Evolutionary conservation across 345 rosid genomes (phyloP).

Genomic region (Arabis hirsuta): DNA sequence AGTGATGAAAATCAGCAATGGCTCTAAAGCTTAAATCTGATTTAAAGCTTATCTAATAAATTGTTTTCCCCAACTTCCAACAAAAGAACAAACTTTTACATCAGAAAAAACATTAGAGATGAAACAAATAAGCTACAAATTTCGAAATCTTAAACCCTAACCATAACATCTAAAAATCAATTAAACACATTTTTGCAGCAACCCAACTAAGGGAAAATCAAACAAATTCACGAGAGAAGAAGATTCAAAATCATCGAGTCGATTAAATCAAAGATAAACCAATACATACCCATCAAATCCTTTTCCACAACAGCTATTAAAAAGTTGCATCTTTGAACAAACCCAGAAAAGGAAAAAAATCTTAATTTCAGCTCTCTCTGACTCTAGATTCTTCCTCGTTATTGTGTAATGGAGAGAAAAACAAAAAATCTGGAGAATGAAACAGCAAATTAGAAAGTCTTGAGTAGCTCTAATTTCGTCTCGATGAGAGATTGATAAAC

Average conservation of each 20-base stretch:
- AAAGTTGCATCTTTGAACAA: conserved; percentile 62
- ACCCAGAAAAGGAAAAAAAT: background rate
- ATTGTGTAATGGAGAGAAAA: conserved; percentile 15
- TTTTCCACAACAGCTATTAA: conserved; percentile 71
- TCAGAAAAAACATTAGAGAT: background rate
- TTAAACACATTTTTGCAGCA: conserved; percentile 21
- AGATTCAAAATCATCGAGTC: conserved; percentile 11
- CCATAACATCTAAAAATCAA: conserved; percentile 21
- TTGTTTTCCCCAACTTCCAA: background rate
- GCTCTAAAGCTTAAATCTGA: background rate
- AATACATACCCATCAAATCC: conserved; percentile 66
- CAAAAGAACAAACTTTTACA: conserved; percentile 10
- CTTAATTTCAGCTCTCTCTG: conserved; percentile 23
- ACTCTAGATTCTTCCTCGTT: conserved; percentile 20
- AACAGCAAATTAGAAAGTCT: conserved; percentile 21
- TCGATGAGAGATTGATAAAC: conserved; percentile 5
- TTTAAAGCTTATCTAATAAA: background rate
- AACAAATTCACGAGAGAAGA: background rate
- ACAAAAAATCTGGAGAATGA: conserved; percentile 31
- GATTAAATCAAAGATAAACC: conserved; percentile 23
- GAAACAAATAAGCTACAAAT: background rate
- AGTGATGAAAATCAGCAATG: background rate
- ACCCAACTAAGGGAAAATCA: background rate
- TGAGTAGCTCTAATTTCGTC: conserved; percentile 31
- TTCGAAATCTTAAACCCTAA: conserved; percentile 21